Base-by-base conservation (phyloP, 2,329 filamentous ascomycete species). In the Meredithiella fracta region DNA sequence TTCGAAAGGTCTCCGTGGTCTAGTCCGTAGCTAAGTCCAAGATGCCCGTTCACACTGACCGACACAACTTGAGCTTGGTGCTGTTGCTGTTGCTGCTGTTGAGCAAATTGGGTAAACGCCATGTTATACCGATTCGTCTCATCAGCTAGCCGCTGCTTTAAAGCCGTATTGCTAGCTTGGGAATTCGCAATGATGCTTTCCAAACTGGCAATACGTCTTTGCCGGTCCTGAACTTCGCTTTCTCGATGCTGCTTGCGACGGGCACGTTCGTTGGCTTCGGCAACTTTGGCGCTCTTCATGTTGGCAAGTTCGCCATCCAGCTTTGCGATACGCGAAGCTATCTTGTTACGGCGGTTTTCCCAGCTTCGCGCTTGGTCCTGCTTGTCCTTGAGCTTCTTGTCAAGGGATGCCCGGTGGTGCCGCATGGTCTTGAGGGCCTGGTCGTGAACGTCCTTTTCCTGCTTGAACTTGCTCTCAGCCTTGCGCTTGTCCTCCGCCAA, bases 231-330 rank as follows among this genome's bases (percentile, higher is more conserved):
- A 22, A 52, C 20, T 11, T 34, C n/a, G 22, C 17, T 29, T 23
- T 52, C 50, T 15, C 34, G 50, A 11, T 15, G 50, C 23, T 29
- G 17, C 50, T 52, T 17, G 11, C 50, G 17, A 2, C 22, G n/a
- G 9, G 25, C 5, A 15, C 34, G 50, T 22, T 52, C 31, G 25
- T 52, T 25, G 20, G 29, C 17, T 17, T 52, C 31, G 23, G 29
- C 31, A 9, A 17, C 34, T n/a, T 22, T 20, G 62, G 83, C 83
- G 62, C 83, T 79, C 23, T 76, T 74, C 62, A 89, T 81, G 62
- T 81, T 80, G 56, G 81, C 79, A 61, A 85, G 76, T 66, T 89
- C 85, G 61, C 79, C 81, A 61, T 84, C 80, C 23, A 87, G 79
- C 70, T 86, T 86, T 64, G 76, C 74, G 62, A 86, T 83, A 53